Percentiles rank a stretch among this genome's conserved stretches.
Evolutionary conservation across 2,329 filamentous ascomycete species (phyloP).

Genomic region (Penicillium sp.): DNA sequence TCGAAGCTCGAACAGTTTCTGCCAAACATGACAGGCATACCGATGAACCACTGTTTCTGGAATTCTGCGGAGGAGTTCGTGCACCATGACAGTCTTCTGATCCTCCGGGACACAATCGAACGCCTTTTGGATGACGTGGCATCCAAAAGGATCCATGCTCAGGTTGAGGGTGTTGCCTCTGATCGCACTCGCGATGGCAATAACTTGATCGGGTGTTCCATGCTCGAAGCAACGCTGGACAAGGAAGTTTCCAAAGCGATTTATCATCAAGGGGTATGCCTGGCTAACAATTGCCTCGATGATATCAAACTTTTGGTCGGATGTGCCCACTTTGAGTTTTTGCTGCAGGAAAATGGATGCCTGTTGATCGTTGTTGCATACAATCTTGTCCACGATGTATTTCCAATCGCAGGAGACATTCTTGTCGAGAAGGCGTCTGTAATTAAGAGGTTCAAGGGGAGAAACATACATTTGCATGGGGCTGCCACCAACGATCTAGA

Average conservation of each 20-base stretch:
- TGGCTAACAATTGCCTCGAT: conserved; percentile 94
- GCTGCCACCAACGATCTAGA: conserved; percentile 43
- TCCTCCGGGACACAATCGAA: conserved; percentile 97
- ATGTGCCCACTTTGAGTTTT: conserved; percentile 94
- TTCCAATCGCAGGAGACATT: conserved; percentile 99
- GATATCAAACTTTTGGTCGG: conserved; percentile 95
- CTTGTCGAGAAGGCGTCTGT: conserved; percentile 89
- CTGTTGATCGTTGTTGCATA: conserved; percentile 98
- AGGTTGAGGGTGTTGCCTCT: conserved; percentile 90
- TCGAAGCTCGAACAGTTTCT: conserved; percentile 96
- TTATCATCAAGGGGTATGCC: conserved; percentile 95
- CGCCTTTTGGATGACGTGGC: conserved; percentile 97
- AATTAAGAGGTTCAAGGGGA: conserved; percentile 90
- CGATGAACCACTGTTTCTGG: conserved; percentile 98
- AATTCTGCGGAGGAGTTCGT: conserved; percentile 90
- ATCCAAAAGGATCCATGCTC: conserved; percentile 98
- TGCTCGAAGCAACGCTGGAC: conserved; percentile 99
- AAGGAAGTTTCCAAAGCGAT: conserved; percentile 97
- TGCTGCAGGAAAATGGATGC: conserved; percentile 98
- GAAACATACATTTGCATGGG: conserved; percentile 76
- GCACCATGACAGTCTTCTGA: conserved; percentile 99
- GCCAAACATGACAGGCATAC: conserved; percentile 99
- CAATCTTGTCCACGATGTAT: conserved; percentile 99
- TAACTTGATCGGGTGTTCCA: conserved; percentile 88
- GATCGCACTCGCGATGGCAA: conserved; percentile 92